A percentile compares a stretch with the other conserved stretches of the same genome.
Conservation (phyloP, 257 asterid genomes). For the Rehmannia glutinosa region DNA sequence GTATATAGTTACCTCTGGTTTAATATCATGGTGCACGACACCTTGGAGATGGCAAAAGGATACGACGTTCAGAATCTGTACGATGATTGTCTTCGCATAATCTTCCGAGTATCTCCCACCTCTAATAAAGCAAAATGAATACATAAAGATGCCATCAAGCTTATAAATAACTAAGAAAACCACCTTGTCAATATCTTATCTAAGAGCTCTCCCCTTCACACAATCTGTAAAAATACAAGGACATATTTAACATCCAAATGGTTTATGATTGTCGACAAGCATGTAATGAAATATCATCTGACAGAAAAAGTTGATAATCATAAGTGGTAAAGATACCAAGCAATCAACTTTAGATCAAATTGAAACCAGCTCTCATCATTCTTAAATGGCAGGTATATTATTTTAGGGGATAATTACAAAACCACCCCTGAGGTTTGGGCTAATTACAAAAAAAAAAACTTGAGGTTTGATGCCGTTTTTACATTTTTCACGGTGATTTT, state of each 20-base stretch:
- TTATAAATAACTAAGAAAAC: neutral
- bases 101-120: slow-evolving; percentile 64
- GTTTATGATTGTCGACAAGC: neutral
- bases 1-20: slow-evolving; percentile 54
- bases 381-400: no score
- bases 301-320: no score
- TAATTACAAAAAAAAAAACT: no score
- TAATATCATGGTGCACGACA: slow-evolving; percentile 75
- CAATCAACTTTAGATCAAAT: no score
- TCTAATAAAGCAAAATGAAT: slow-evolving; percentile 26
- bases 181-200: slow-evolving; percentile 70
- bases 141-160: neutral
- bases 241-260: neutral
- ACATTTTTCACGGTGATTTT: no score
- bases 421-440: no score
- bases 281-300: no score
- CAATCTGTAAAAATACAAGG: slow-evolving; percentile 37
- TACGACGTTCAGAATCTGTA: slow-evolving; percentile 58
- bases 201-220: slow-evolving; percentile 77
- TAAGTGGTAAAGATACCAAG: no score
- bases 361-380: no score
- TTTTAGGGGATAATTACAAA: no score
- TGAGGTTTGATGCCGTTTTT: no score
- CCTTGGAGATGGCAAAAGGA: slow-evolving; percentile 47
- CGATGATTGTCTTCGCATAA: slow-evolving; percentile 46